phyloP scores from a whole-genome alignment of 371 early-diverging fungal species.

The Actinomortierella wolfii region DNA sequence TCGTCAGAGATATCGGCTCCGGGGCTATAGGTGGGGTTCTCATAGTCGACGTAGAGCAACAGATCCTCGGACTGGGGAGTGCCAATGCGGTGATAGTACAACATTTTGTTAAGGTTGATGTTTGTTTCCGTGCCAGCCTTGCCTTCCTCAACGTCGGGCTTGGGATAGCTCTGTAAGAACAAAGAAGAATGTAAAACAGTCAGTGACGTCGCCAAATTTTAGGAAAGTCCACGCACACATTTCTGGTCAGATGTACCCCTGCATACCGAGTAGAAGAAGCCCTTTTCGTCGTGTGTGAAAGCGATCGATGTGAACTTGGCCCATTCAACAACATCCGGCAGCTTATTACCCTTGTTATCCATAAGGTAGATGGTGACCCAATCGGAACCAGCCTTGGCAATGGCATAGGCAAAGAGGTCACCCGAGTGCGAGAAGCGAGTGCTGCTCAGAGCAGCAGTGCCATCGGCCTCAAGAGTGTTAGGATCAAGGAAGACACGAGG shows the following conservation, averaged over 20 bases:
- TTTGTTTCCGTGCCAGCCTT: conserved; percentile 71
- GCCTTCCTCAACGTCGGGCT: conserved; percentile 45
- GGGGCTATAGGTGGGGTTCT: conserved; percentile 52
- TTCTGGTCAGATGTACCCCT: background rate
- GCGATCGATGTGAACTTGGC: conserved; percentile 60
- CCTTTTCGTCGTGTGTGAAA: conserved; percentile 68
- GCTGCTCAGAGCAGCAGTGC: conserved; percentile 40
- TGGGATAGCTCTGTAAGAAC: conserved; percentile 39
- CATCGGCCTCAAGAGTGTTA: conserved; percentile 43
- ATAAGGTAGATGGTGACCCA: conserved; percentile 64
- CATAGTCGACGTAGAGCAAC: conserved; percentile 51
- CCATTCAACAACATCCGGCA: conserved; percentile 50
- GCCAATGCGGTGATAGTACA: conserved; percentile 58
- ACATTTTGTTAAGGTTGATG: conserved; percentile 51
- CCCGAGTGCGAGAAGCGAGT: conserved; percentile 62
- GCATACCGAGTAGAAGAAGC: conserved; percentile 61
- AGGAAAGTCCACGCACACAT: background rate
- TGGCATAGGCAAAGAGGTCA: conserved; percentile 41
- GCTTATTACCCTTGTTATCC: conserved; percentile 39
- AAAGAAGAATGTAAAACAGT: background rate
- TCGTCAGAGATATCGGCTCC: conserved; percentile 51
- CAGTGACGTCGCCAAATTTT: background rate
- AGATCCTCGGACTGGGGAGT: conserved; percentile 57
- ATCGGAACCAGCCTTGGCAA: conserved; percentile 65
- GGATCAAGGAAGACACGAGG: conserved; percentile 54